Evolutionary conservation across 257 asterid genomes (phyloP).

Genomic region (Gentiana dahurica): DNA sequence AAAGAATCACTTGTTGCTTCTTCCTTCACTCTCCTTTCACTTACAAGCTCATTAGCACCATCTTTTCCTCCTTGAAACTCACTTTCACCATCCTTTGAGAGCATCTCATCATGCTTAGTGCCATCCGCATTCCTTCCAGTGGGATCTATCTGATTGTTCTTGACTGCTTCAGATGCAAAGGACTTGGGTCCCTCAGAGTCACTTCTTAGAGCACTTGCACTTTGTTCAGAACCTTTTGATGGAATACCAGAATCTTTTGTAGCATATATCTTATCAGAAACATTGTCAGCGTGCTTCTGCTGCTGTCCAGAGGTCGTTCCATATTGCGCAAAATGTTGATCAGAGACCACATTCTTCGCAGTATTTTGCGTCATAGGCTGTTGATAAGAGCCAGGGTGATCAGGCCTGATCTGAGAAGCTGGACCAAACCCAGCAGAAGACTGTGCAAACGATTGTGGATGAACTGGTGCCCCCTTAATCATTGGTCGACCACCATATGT

Average conservation of each 20-base stretch:
- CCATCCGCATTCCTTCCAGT: slow-evolving; percentile 13
- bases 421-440: slow-evolving; percentile 40
- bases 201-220: slow-evolving; percentile 14
- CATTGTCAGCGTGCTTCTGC: slow-evolving; percentile 23
- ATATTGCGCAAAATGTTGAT: slow-evolving; percentile 14
- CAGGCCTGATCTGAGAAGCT: slow-evolving; percentile 28
- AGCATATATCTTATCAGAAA: slow-evolving; percentile 16
- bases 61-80: slow-evolving; percentile 28
- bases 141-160: slow-evolving; percentile 13
- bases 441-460: slow-evolving; percentile 28
- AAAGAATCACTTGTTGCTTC: slow-evolving; percentile 19
- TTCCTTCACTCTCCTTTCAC: slow-evolving; percentile 24
- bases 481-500: slow-evolving; percentile 38
- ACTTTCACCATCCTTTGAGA: slow-evolving; percentile 11
- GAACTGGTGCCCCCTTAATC: slow-evolving; percentile 29
- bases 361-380: slow-evolving; percentile 24
- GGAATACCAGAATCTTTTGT: slow-evolving; percentile 28
- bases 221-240: slow-evolving; percentile 30
- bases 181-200: slow-evolving; percentile 28
- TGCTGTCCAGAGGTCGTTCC: slow-evolving; percentile 13
- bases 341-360: slow-evolving; percentile 17
- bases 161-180: slow-evolving; percentile 16
- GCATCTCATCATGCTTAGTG: slow-evolving; percentile 8
- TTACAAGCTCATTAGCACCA: slow-evolving; percentile 31
- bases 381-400: slow-evolving; percentile 31